Percentiles rank a stretch among this genome's conserved stretches.
Evolutionary conservation across 83 land plant species (phyloP).

Genomic region (Diphasiastrum complanatum): DNA sequence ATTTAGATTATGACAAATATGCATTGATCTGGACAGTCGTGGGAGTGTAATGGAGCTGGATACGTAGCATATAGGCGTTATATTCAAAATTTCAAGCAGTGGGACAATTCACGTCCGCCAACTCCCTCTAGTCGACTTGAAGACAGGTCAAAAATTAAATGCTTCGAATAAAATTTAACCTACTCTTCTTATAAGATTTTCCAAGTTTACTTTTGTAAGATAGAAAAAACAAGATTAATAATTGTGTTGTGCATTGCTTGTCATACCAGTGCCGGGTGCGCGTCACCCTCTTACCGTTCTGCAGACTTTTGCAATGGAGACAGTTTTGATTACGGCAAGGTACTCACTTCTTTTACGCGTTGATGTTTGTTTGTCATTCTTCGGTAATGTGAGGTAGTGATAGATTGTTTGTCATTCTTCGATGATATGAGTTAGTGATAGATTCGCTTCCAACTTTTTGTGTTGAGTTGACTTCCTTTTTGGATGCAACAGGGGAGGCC

Average conservation of each 20-base stretch:
- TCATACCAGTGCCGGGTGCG: too few species aligned
- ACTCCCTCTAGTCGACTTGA: constrained; percentile 20
- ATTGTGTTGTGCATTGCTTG: too few species aligned
- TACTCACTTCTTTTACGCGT: too few species aligned
- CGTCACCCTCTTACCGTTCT: too few species aligned
- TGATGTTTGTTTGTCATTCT: too few species aligned
- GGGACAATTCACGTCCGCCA: constrained; percentile 14
- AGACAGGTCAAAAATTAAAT: not conserved
- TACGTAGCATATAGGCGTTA: constrained; percentile 23
- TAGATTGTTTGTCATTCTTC: not conserved
- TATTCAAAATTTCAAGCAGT: constrained; percentile 17
- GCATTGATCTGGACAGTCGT: constrained; percentile 2
- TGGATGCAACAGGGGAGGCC: constrained; percentile 6
- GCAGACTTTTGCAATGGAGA: too few species aligned
- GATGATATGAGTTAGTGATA: not conserved
- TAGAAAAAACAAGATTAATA: too few species aligned
- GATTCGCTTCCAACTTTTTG: not conserved
- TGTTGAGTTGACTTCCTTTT: too few species aligned
- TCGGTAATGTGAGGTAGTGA: not conserved
- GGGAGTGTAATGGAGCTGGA: constrained; percentile 29
- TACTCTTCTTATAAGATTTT: constrained; percentile 30
- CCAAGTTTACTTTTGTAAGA: not conserved
- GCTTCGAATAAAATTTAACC: constrained; percentile 9
- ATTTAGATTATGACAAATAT: not conserved
- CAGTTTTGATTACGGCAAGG: too few species aligned